Conservation (phyloP, 208 protist genomes). For the Acanthamoeba castellanii region DNA sequence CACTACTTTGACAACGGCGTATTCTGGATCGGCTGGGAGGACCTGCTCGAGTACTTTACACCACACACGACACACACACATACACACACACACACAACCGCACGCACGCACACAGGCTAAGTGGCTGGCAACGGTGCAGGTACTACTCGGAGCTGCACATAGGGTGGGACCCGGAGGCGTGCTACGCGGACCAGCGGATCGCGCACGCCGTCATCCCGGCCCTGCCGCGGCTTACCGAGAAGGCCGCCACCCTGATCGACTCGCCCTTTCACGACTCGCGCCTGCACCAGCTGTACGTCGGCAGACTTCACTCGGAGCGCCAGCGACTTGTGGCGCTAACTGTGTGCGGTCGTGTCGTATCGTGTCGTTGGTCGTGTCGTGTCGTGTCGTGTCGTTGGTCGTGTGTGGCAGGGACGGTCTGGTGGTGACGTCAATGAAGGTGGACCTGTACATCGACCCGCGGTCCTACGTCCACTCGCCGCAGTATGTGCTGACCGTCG, state of each 20-base stretch:
- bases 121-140: not conserved
- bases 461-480: slow-evolving; percentile 31
- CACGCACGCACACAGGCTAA: not conserved
- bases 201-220: slow-evolving; percentile 30
- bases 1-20: slow-evolving; percentile 74
- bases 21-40: slow-evolving; percentile 64
- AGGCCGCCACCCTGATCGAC: not conserved
- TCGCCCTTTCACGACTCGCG: not conserved
- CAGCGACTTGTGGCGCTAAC: too few relatives aligned
- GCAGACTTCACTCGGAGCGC: too few relatives aligned
- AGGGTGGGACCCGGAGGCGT: slow-evolving; percentile 19
- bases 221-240: not conserved
- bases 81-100: not conserved
- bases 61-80: not conserved
- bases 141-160: slow-evolving; percentile 52
- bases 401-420: not conserved
- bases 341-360: too few relatives aligned
- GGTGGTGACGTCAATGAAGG: slow-evolving; percentile 7
- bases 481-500: slow-evolving; percentile 21
- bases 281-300: not conserved
- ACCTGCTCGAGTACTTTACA: slow-evolving; percentile 39
- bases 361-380: not conserved
- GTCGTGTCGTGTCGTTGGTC: too few relatives aligned
- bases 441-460: slow-evolving; percentile 70
- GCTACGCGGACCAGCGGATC: slow-evolving; percentile 21